Evolutionary conservation across 306 rosid genomes (phyloP).

Genomic region (Begonia masoniana): DNA sequence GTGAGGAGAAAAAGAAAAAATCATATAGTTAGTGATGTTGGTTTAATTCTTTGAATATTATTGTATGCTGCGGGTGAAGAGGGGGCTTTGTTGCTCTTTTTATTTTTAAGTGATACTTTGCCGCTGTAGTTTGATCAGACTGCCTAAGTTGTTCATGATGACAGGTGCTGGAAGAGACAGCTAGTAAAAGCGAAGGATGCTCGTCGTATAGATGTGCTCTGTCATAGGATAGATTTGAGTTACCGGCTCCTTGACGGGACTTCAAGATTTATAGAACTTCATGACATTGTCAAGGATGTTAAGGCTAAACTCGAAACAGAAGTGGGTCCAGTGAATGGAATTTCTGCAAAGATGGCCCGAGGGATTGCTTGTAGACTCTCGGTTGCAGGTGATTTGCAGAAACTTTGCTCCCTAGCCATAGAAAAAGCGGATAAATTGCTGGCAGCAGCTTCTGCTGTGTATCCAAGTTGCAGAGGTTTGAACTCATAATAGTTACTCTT

Average conservation of each 20-base stretch:
- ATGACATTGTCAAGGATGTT: conserved; percentile 65
- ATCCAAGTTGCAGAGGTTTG: conserved; percentile 66
- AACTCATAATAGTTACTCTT: conserved; percentile 8
- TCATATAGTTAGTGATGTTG: no score
- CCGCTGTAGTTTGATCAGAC: conserved; percentile 18
- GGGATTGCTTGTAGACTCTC: conserved; percentile 96
- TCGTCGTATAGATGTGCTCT: conserved; percentile 79
- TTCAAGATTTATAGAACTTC: conserved; percentile 68
- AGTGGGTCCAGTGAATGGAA: conserved; percentile 82
- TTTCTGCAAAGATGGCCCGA: conserved; percentile 89
- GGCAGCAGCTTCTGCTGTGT: conserved; percentile 32
- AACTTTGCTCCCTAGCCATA: conserved; percentile 75
- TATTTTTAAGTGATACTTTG: no score
- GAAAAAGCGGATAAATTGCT: conserved; percentile 82
- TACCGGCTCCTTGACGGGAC: conserved; percentile 79
- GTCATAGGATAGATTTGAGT: conserved; percentile 87
- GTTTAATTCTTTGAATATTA: no score
- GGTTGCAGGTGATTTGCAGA: conserved; percentile 74
- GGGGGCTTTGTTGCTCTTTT: no score
- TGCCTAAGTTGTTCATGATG: conserved; percentile 10
- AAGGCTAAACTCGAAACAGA: conserved; percentile 85
- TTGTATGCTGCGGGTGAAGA: no score
- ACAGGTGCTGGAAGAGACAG: conserved; percentile 95
- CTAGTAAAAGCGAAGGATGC: conserved; percentile 81
- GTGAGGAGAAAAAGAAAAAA: no score